Base-by-base conservation (phyloP, 1,284 basidiomycete genomes). In the Leccinum colubrinum region DNA sequence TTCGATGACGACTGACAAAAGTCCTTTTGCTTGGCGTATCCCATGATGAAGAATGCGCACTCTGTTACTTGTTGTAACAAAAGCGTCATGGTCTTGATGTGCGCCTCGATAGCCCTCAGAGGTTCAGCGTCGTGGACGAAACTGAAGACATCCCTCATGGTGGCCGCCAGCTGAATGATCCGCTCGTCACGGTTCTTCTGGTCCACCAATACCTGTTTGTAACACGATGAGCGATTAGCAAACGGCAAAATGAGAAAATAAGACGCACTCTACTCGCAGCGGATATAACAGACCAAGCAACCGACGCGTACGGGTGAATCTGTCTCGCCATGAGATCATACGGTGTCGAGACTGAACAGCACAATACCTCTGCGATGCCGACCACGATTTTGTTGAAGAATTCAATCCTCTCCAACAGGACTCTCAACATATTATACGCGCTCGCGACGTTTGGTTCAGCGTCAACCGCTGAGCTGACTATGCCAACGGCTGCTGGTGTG, bases 311-410 rank as follows among this genome's bases (percentile, higher is more conserved):
- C 11, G 11, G 33, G 0, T 35, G 11, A 35, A 35, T 35, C 33
- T 35, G 11, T 35, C 11, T 35, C 33, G 0, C 33, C 33, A 35
- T 35, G 11, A 35, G 33, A 35, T 35, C 1, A 35, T 35, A 35
- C 33, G 4, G 33, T 0, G 11, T 0, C 5, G 33, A 11, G 33
- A 35, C 0, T 35, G 33, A 35, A 1, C 0, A 35, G 12, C 11
- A 35, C 5, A 35, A 35, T 35, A 35, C 11, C 33, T 35, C 33
- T 35, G 33, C 11, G 11, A 35, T 35, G 33, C 4, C 33, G 0
- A 4, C 33, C 33, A 35, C 5, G 11, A 35, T 35, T 0, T 35
- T 35, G 33, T 12, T 35, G 33, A 35, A 12, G 5, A 35, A 4
- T 35, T 35, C 33, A 35, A 35, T 12, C 11, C 11, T 35, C 0